Evolutionary conservation across 129 eudicot species (phyloP), one percentile per base, ranked within the genome.

Genomic region (Deinandra increscens): DNA sequence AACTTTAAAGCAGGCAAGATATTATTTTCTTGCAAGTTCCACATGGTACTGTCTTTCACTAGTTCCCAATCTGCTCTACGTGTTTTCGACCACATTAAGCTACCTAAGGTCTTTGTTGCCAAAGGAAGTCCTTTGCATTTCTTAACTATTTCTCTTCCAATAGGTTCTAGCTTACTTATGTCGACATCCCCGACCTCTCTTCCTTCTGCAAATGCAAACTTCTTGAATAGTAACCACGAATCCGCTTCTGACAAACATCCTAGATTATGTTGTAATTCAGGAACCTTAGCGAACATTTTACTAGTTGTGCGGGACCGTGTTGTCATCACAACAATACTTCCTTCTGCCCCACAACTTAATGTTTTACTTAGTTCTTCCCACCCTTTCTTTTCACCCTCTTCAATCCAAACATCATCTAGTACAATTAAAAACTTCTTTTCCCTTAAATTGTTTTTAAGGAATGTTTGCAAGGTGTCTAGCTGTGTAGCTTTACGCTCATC

Each of bases 221-320:
- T 74, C 33, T 44, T 29, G 69, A 80, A 80, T 17, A 80, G 22
- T 34, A 64, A 63, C 77, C 68, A 43, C 4, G 69, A 69, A 5
- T 74, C 77, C 11, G 53, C 73, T 36, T 48, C 5, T 22, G 84
- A 64, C 4, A 80, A 66, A 44, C 80, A 60, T 12, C 68, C 71
- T 49, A n/a, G n/a, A n/a, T n/a, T n/a, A n/a, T n/a, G n/a, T n/a
- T n/a, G n/a, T n/a, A n/a, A n/a, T n/a, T n/a, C n/a, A n/a, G n/a
- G n/a, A n/a, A n/a, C n/a, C n/a, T n/a, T n/a, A n/a, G n/a, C n/a
- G n/a, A n/a, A n/a, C n/a, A n/a, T n/a, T n/a, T n/a, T n/a, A n/a
- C n/a, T n/a, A n/a, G n/a, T n/a, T n/a, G n/a, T n/a, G n/a, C n/a
- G n/a, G n/a, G n/a, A n/a, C n/a, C n/a, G n/a, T n/a, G n/a, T n/a